A percentile compares a stretch with the other conserved stretches of the same genome.
phyloP scores from a whole-genome alignment of 768 basidiomycete species.

The Mrakia frigida region DNA sequence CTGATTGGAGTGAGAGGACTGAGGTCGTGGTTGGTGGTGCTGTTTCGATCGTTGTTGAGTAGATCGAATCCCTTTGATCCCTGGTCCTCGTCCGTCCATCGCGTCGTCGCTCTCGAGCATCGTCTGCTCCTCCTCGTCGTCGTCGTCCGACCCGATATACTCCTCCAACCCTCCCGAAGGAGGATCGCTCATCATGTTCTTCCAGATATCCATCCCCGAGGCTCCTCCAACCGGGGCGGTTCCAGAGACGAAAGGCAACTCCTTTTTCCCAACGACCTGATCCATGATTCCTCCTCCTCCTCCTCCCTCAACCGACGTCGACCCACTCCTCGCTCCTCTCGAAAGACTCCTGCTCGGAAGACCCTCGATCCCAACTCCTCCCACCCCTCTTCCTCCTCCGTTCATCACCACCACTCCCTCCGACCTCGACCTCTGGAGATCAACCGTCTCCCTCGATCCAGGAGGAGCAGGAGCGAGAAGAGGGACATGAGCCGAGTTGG shows the following conservation, averaged over 20 bases:
- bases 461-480: background rate
- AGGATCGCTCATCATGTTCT: constrained; percentile 32
- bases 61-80: background rate
- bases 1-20: background rate
- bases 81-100: constrained; percentile 4
- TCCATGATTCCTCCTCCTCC: constrained; percentile 16
- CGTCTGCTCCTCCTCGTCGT: background rate
- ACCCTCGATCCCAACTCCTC: background rate
- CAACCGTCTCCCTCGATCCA: background rate
- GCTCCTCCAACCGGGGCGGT: background rate
- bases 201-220: constrained; percentile 24
- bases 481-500: background rate
- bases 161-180: constrained; percentile 21
- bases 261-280: constrained; percentile 20
- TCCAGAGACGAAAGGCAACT: constrained; percentile 17
- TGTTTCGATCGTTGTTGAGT: no score
- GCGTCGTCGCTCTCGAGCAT: background rate
- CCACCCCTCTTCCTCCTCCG: no score
- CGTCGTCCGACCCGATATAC: constrained; percentile 3
- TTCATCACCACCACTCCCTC: background rate
- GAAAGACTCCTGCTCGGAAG: background rate
- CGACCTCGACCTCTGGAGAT: background rate
- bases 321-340: background rate
- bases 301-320: background rate
- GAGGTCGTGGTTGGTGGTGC: background rate